Evolutionary conservation across 2,329 filamentous ascomycete genomes (phyloP), one percentile per base, ranked within the genome.

Genomic region (Xylariaceae sp.): DNA sequence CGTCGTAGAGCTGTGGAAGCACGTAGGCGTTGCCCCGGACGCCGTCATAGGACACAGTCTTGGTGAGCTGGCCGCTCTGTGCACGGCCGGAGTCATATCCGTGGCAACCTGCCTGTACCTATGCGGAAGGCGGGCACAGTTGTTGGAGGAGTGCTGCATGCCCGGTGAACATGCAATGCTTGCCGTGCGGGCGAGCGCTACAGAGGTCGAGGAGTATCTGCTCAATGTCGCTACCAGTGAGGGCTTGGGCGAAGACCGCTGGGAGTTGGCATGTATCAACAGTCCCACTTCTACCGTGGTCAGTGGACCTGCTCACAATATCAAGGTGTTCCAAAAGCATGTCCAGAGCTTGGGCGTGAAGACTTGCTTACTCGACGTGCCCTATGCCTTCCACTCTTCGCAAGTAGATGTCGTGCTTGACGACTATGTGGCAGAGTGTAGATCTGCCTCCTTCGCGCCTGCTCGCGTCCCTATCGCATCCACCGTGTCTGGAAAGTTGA

Each of bases 1-100:
- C 2, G 59, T 78, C 4, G 65, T 65, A 2, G 61, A 62, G 13
- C 57, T 75, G 3, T 78, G 73, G 73, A 56, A 46, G 5, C n/a
- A 69, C 66, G 0, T 70, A 67, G 70, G 69, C 26, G 58, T 78
- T 37, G 57, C 51, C 15, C 73, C 74, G 2, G 64, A 67, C 14
- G 71, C 63, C 3, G 73, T 77, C 1, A 52, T 76, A 9, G 74
- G 74, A n/a, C 74, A 76, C 58, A 83, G 78, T 50, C 64, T 86
- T 21, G 82, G 82, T 32, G 81, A 85, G 56, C 85, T 85, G 50
- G 79, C 82, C 18, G 81, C 82, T 17, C 71, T 86, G 9, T 69
- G 81, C 51, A 70, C 76, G 19, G 78, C 82, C 34, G 82, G 81
- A 32, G 80, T 86, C 9, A 66, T 86, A 19, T 83, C 78, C 11